A percentile compares a stretch with the other conserved stretches of the same genome.
These are phyloP conservation scores for Paramyrothecium sp. DNA, from an alignment of 2,329 filamentous ascomycete species.

Conservation along the genomic window DNA sequence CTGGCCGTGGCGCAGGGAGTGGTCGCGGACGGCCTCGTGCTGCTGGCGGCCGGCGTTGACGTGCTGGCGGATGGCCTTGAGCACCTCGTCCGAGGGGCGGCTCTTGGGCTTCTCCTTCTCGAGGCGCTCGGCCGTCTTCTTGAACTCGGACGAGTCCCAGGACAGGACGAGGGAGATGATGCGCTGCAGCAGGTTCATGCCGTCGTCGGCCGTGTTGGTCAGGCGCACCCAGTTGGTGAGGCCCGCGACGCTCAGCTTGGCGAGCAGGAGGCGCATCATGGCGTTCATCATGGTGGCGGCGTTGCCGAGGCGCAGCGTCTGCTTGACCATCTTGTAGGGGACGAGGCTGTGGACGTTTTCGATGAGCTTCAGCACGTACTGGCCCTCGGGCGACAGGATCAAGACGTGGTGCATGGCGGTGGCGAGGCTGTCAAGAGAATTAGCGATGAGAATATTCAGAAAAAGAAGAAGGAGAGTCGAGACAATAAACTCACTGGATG, in stretches of 20 bases:
- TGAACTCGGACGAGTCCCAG: conserved; percentile 72
- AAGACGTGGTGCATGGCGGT: conserved; percentile 74
- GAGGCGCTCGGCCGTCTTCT: conserved; percentile 61
- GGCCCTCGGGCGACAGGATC: conserved; percentile 71
- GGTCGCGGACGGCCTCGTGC: conserved; percentile 58
- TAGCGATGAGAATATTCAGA: conserved; percentile 1
- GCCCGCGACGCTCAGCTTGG: conserved; percentile 73
- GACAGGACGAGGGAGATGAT: conserved; percentile 72
- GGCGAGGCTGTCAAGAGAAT: conserved; percentile 53
- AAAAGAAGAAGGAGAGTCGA: neutral
- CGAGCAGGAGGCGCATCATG: conserved; percentile 69
- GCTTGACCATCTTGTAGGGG: conserved; percentile 69
- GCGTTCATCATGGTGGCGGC: conserved; percentile 79
- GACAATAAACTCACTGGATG: conserved; percentile 56
- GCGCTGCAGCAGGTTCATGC: conserved; percentile 77
- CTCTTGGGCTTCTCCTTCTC: conserved; percentile 64
- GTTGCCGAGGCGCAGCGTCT: conserved; percentile 74
- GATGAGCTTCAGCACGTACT: conserved; percentile 68
- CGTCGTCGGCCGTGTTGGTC: conserved; percentile 69
- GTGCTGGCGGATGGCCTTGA: conserved; percentile 60
- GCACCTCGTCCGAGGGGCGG: conserved; percentile 55
- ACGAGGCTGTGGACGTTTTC: conserved; percentile 69
- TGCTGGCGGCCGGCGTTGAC: conserved; percentile 49
- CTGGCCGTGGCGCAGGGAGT: conserved; percentile 46
- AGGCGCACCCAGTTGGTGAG: conserved; percentile 79